Conservation (phyloP, 2,329 filamentous ascomycete species). For the Dothidotthia symphoricarpi region DNA sequence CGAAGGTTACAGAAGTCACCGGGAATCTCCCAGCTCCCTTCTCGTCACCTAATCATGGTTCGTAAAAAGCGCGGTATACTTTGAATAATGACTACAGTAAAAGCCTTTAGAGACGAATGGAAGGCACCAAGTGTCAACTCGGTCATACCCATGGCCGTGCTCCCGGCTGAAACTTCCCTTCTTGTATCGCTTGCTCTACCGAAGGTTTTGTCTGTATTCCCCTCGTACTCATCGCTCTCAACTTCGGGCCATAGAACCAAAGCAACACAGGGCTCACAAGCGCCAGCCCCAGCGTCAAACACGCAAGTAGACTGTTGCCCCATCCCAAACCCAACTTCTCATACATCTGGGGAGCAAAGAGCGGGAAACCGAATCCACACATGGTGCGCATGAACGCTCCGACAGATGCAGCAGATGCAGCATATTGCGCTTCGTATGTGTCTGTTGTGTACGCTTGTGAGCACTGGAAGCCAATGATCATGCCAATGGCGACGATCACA, state of each 20-base stretch:
- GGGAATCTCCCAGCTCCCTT: too few relatives aligned
- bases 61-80: too few relatives aligned
- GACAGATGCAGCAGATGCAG: slow-evolving; percentile 56
- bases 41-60: too few relatives aligned
- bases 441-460: slow-evolving; percentile 65
- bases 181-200: too few relatives aligned
- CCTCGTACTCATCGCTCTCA: slow-evolving; percentile 26
- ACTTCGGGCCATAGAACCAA: slow-evolving; percentile 43
- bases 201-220: slow-evolving; percentile 6
- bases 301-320: slow-evolving; percentile 56
- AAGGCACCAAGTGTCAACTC: too few relatives aligned
- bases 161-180: too few relatives aligned
- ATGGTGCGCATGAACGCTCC: slow-evolving; percentile 57
- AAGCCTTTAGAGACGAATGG: too few relatives aligned
- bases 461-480: slow-evolving; percentile 57
- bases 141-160: too few relatives aligned
- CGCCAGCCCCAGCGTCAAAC: slow-evolving; percentile 50
- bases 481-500: slow-evolving; percentile 46
- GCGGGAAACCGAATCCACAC: slow-evolving; percentile 57
- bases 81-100: too few relatives aligned
- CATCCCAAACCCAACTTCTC: slow-evolving; percentile 57
- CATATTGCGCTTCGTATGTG: slow-evolving; percentile 52
- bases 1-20: too few relatives aligned
- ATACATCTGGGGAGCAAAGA: slow-evolving; percentile 60
- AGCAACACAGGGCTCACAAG: slow-evolving; percentile 49